Evolutionary conservation across 1,284 basidiomycete species (phyloP).

Genomic region (Stygiomarasmius scandens): DNA sequence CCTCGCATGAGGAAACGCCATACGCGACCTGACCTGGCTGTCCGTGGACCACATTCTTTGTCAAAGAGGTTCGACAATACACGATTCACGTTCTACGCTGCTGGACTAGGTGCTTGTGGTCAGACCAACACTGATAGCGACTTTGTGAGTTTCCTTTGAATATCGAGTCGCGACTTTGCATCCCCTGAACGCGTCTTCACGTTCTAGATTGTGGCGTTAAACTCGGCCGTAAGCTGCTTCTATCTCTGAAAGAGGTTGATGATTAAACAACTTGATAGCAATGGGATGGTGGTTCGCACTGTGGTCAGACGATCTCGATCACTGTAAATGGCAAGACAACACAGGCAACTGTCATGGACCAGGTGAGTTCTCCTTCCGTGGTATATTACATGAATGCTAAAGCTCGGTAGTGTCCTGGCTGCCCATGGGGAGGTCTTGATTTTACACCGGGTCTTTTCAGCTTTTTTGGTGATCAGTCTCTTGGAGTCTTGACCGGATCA

Average conservation of each 20-base stretch:
- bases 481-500: slow-evolving; percentile 55
- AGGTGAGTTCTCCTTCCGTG: slow-evolving; percentile 41
- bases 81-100: slow-evolving; percentile 54
- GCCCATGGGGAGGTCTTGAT: slow-evolving; percentile 73
- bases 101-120: slow-evolving; percentile 54
- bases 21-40: not conserved
- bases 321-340: slow-evolving; percentile 62
- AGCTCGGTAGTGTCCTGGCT: slow-evolving; percentile 58
- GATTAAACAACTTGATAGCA: slow-evolving; percentile 34
- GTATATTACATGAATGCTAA: not conserved
- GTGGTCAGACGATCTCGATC: slow-evolving; percentile 72
- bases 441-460: slow-evolving; percentile 71
- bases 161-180: not conserved
- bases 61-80: slow-evolving; percentile 34
- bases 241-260: not conserved
- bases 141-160: slow-evolving; percentile 31
- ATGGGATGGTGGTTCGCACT: slow-evolving; percentile 58
- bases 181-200: too few relatives aligned
- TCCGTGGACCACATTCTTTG: slow-evolving; percentile 18
- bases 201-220: slow-evolving; percentile 47
- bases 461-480: slow-evolving; percentile 44
- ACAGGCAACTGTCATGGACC: slow-evolving; percentile 69
- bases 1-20: slow-evolving; percentile 5
- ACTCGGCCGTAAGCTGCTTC: slow-evolving; percentile 34
- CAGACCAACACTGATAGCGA: slow-evolving; percentile 30